Evolutionary conservation across 2,329 filamentous ascomycete genomes (phyloP), one percentile per base, ranked within the genome.

Genomic region (Penicillium sclerotiorum): DNA sequence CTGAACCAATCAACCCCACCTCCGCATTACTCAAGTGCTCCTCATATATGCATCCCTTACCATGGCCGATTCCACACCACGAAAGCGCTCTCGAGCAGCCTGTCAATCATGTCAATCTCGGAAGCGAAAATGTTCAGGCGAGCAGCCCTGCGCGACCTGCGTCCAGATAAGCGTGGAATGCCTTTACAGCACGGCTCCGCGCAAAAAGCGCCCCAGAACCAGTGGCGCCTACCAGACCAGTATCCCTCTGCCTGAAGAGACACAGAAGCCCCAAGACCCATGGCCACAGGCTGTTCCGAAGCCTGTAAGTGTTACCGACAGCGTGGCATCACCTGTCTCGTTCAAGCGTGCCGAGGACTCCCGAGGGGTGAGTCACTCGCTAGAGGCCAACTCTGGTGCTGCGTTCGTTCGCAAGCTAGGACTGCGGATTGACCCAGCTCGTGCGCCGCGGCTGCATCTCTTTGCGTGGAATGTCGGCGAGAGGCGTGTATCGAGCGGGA

Each of bases 331-430:
- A 13, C 57, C 57, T n/a, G 46, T 21, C n/a, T 50, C 53, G 2
- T 38, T 37, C 11, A 27, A 17, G 9, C 52, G 45, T 1, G 37
- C 40, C 7, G 53, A 47, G 7, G 45, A 46, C 2, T 9, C 45
- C 9, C 50, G 40, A 11, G 40, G 32, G 12, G 39, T 43, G n/a
- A 50, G 49, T 33, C 45, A 62, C 40, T 78, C 78, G 0, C 66
- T 82, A 3, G 79, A 83, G 54, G 81, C 78, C 28, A 83, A 84
- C 52, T 83, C 80, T 0, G 80, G 80, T 0, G 77, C 81, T 0
- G 79, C 80, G 0, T 84, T 84, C 59, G 74, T 82, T 8, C 68
- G 80, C 46, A 72, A 75, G 18, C 65, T 84, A 28, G 81, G 77
- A 0, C 69, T 81, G 36, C 73, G 75, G 36, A 70, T 83, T 17